A percentile compares a stretch with the other conserved stretches of the same genome.
Evolutionary conservation across 2,329 filamentous ascomycete species (phyloP).

Genomic region (Podosphaera xanthii): DNA sequence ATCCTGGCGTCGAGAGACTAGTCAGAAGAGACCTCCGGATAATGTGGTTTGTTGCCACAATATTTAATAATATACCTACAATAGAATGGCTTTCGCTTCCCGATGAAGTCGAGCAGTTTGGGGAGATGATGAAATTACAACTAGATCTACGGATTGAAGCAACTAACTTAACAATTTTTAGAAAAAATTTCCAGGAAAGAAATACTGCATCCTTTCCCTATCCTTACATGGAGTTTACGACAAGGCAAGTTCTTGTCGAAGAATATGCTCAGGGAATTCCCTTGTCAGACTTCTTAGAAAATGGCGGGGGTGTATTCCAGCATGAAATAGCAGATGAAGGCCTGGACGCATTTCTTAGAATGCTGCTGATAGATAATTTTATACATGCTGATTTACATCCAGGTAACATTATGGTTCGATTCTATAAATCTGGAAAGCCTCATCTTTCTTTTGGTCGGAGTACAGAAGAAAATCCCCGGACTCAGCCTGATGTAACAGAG

Average conservation of each 20-base stretch:
- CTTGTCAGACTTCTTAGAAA: constrained; percentile 69
- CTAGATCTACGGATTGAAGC: constrained; percentile 38
- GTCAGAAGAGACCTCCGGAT: constrained; percentile 83
- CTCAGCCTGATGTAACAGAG: constrained; percentile 58
- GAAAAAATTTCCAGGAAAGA: constrained; percentile 70
- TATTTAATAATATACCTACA: constrained; percentile 71
- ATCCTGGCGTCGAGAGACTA: constrained; percentile 71
- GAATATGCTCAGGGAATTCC: constrained; percentile 93
- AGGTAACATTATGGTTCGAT: constrained; percentile 98
- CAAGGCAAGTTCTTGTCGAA: constrained; percentile 76
- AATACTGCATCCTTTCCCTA: constrained; percentile 94
- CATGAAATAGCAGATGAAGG: constrained; percentile 88
- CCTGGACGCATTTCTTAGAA: constrained; percentile 82
- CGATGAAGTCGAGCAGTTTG: constrained; percentile 82
- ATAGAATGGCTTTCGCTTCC: constrained; percentile 95
- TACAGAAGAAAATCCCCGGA: constrained; percentile 19
- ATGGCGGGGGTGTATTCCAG: constrained; percentile 80
- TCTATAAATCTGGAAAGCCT: constrained; percentile 63
- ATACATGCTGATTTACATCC: constrained; percentile 91
- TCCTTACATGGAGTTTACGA: constrained; percentile 80
- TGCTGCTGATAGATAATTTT: constrained; percentile 95
- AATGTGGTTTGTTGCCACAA: constrained; percentile 72
- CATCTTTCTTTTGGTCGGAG: constrained; percentile 30
- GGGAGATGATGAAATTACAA: constrained; percentile 97
- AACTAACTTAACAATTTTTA: constrained; percentile 29